Evolutionary conservation across 2,329 filamentous ascomycete species (phyloP).

Genomic region (Fusarium brachygibbosum): DNA sequence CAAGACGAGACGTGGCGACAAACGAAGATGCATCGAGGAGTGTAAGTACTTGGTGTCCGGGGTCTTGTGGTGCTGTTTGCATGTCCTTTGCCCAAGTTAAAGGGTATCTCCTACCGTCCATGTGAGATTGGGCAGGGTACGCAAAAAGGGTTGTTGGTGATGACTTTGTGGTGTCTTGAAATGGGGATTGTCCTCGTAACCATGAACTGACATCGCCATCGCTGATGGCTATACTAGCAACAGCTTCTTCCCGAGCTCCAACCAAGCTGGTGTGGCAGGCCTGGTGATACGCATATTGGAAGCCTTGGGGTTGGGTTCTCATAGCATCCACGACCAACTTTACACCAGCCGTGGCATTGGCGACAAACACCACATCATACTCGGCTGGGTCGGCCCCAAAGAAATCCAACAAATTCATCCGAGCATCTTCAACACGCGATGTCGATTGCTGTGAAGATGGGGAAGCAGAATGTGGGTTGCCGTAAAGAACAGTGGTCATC

Average conservation of each 20-base stretch:
- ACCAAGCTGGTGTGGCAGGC: conserved; percentile 90
- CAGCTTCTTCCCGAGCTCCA: conserved; percentile 81
- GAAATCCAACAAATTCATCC: conserved; percentile 78
- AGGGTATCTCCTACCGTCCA: conserved; percentile 85
- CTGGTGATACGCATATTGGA: conserved; percentile 85
- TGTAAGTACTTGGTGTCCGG: conserved; percentile 66
- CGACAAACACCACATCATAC: conserved; percentile 91
- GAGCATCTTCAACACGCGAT: conserved; percentile 79
- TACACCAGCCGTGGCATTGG: conserved; percentile 91
- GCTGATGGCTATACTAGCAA: conserved; percentile 73
- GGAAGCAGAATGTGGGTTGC: conserved; percentile 93
- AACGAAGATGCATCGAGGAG: conserved; percentile 88
- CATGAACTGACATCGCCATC: conserved; percentile 75
- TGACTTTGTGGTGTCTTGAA: conserved; percentile 41
- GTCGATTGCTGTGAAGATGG: conserved; percentile 83
- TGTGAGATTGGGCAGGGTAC: conserved; percentile 92
- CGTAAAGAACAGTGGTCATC: conserved; percentile 83
- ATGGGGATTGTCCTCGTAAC: conserved; percentile 61
- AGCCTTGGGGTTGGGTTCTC: conserved; percentile 76
- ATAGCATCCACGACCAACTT: conserved; percentile 88
- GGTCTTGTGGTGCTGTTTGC: conserved; percentile 50
- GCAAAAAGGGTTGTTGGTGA: conserved; percentile 70
- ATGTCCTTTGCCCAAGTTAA: conserved; percentile 73
- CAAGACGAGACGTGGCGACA: conserved; percentile 80
- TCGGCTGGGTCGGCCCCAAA: conserved; percentile 84